A percentile compares a stretch with the other conserved stretches of the same genome.
phyloP scores from a whole-genome alignment of 2,329 filamentous ascomycete genomes.

The Aspergillus sp. region DNA sequence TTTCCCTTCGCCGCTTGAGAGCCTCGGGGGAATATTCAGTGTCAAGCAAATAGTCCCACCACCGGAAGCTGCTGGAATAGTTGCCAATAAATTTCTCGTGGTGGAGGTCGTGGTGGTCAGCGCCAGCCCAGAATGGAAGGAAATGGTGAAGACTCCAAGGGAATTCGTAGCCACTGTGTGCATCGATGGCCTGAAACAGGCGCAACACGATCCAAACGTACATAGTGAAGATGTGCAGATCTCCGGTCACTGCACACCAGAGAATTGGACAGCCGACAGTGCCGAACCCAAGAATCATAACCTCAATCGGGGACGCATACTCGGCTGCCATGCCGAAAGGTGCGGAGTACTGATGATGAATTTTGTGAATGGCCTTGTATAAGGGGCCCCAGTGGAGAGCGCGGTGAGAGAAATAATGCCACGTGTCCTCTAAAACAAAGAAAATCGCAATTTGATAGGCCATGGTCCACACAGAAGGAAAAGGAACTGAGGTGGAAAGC shows the following conservation, averaged over 20 bases:
- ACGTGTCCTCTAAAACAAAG: conserved; percentile 92
- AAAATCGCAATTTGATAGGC: conserved; percentile 85
- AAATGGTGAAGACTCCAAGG: conserved; percentile 95
- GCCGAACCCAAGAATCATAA: conserved; percentile 87
- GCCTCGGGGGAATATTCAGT: conserved; percentile 90
- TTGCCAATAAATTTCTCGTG: conserved; percentile 99
- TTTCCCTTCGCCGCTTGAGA: conserved; percentile 71
- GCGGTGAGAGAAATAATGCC: conserved; percentile 98
- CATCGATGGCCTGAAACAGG: conserved; percentile 94
- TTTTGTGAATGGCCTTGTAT: conserved; percentile 96
- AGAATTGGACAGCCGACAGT: conserved; percentile 75
- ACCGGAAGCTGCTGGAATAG: conserved; percentile 95
- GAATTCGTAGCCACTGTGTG: conserved; percentile 97
- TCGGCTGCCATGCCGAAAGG: conserved; percentile 95
- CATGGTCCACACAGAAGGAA: conserved; percentile 80
- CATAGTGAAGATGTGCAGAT: conserved; percentile 95
- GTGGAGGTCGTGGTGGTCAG: conserved; percentile 92
- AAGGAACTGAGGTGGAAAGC: conserved; percentile 79
- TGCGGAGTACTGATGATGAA: conserved; percentile 97
- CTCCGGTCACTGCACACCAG: conserved; percentile 73
- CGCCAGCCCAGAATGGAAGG: conserved; percentile 95
- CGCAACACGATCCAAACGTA: conserved; percentile 91
- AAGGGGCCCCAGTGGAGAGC: conserved; percentile 88
- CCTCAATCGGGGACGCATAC: conserved; percentile 95
- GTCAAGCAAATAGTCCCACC: conserved; percentile 94